Evolutionary conservation across 2,329 filamentous ascomycete genomes (phyloP).

Genomic region (Lachnellula arida): DNA sequence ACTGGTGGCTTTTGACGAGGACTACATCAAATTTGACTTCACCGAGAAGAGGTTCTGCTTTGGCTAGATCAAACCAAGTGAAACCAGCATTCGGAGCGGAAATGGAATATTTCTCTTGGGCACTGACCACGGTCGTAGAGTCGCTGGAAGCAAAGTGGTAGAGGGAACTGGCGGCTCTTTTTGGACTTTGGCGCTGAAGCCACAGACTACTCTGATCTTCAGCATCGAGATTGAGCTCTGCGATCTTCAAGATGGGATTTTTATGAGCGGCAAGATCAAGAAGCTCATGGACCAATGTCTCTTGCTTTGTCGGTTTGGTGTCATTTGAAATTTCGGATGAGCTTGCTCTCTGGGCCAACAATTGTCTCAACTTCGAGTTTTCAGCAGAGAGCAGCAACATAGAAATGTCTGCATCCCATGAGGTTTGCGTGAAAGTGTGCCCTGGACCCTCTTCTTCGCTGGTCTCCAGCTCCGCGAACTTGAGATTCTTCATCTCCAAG

Average conservation of each 20-base stretch:
- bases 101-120: not conserved
- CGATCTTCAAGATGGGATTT: slow-evolving; percentile 32
- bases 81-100: not conserved
- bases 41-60: not conserved
- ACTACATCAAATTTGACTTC: not conserved
- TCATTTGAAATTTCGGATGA: too few species aligned
- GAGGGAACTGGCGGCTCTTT: not conserved
- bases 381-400: slow-evolving; percentile 8
- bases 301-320: too few species aligned
- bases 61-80: not conserved
- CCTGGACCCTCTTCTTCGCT: not conserved
- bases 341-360: too few species aligned
- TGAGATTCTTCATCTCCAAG: slow-evolving; percentile 15
- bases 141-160: not conserved
- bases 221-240: slow-evolving; percentile 32
- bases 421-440: slow-evolving; percentile 11
- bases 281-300: too few species aligned
- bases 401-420: slow-evolving; percentile 20
- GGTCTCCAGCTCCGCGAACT: slow-evolving; percentile 16
- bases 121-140: not conserved
- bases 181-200: not conserved
- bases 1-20: not conserved
- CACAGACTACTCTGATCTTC: not conserved
- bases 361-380: slow-evolving; percentile 27
- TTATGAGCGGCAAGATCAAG: slow-evolving; percentile 25